These are phyloP conservation scores for Orobanche coerulescens DNA, from an alignment of 257 asterid genomes.

Conservation along the genomic window DNA sequence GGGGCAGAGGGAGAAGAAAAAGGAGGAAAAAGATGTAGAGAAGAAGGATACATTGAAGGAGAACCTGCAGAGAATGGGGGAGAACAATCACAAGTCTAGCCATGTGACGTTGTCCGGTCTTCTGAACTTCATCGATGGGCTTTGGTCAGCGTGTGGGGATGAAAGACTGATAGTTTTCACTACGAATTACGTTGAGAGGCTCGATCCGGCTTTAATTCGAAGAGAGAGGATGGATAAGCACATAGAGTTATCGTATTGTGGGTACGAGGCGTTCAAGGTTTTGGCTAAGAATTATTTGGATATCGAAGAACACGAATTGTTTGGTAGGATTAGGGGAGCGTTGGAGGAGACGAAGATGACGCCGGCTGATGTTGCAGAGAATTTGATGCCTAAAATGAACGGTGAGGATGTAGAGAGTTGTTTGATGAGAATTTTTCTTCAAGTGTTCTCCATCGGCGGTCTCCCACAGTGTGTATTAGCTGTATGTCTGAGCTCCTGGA, in stretches of 20 bases:
- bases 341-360: conserved; percentile 31
- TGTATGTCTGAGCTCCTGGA: too few relatives aligned
- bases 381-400: conserved; percentile 43
- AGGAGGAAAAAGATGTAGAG: neutral
- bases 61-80: conserved; percentile 21
- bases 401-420: conserved; percentile 28
- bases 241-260: conserved; percentile 43
- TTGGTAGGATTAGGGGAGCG: conserved; percentile 21
- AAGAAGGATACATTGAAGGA: conserved; percentile 18
- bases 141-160: conserved; percentile 58
- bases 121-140: conserved; percentile 56
- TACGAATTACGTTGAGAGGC: conserved; percentile 40
- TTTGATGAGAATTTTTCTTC: conserved; percentile 28
- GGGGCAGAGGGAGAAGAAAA: conserved; percentile 32
- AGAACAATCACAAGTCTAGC: conserved; percentile 41
- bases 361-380: conserved; percentile 43
- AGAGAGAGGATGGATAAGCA: conserved; percentile 61
- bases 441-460: too few relatives aligned
- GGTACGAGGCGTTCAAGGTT: conserved; percentile 32
- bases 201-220: conserved; percentile 49
- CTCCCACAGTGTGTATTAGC: too few relatives aligned
- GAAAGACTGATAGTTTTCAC: conserved; percentile 51
- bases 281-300: conserved; percentile 28
- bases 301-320: conserved; percentile 24
- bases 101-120: conserved; percentile 51